Base-by-base conservation (phyloP, 495 filamentous ascomycete species). In the Paragyromitra xinjiangensis region DNA sequence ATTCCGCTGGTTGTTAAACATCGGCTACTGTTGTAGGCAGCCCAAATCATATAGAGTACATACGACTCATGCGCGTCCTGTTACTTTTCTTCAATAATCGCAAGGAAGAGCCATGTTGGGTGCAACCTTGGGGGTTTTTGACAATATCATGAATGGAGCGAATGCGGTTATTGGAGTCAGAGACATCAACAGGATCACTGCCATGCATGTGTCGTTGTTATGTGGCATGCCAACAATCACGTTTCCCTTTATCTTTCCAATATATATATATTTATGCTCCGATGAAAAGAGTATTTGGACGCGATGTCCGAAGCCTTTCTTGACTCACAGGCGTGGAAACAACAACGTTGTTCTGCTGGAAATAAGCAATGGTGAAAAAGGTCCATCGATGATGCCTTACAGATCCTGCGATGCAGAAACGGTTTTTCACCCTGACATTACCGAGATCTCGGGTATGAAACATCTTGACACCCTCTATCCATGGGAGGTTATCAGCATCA, bases 391-490 rank as follows among this genome's bases (percentile, higher is more conserved):
- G 62, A 66, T 66, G 63, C 71, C 63, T 50, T 48, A 76, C 59
- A 76, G 73, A 73, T 76, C 74, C 74, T 73, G 74, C 68, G 61
- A 77, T 77, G 74, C 66, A 73, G 51, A 73, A 77, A 77, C 74
- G 74, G 73, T 71, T 77, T 76, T 66, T 70, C 61, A 64, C 61
- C 53, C 61, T 73, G 74, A 73, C 70, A 77, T 77, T 77, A 77
- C 74, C 74, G 70, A 77, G 74, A 77, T 77, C 74, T 77, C 61
- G 62, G 69, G 61, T 66, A 56, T 77, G 74, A 77, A 77, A 77
- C 73, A 76, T 42, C 67, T 72, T 73, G 73, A 65, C 73, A 76
- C 68, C 68, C 62, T 53, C 67, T 61, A 77, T 61, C 74, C 69
- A 61, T 77, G 74, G 61, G 22, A 77, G 42, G 51, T 73, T 77